These are phyloP conservation scores for Asclepias syriaca DNA, from an alignment of 257 asterid species.

Conservation along the genomic window DNA sequence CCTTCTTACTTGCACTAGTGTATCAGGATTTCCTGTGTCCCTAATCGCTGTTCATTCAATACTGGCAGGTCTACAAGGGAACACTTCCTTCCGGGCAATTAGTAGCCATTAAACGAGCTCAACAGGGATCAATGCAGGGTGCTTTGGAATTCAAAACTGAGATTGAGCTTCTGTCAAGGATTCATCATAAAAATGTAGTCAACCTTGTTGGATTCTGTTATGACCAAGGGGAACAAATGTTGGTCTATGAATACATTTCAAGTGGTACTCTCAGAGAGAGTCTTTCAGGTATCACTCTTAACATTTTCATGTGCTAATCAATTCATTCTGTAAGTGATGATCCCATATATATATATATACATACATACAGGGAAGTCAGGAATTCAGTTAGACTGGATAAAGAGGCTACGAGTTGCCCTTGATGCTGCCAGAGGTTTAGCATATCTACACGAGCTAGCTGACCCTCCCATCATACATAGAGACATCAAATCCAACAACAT, in stretches of 20 bases:
- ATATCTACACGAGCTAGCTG: conserved; percentile 80
- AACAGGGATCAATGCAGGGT: conserved; percentile 92
- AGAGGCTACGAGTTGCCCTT: conserved; percentile 57
- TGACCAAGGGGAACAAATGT: conserved; percentile 92
- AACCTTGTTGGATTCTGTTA: conserved; percentile 91
- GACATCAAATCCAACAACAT: conserved; percentile 84
- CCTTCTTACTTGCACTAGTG: background rate
- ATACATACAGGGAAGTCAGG: conserved; percentile 46
- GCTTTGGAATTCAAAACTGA: conserved; percentile 81
- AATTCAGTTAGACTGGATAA: conserved; percentile 55
- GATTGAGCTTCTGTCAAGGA: conserved; percentile 85
- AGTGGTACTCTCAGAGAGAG: conserved; percentile 75
- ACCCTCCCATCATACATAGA: conserved; percentile 91
- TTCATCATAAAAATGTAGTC: conserved; percentile 86
- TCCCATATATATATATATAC: background rate
- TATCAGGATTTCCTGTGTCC: background rate
- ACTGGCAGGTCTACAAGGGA: conserved; percentile 72
- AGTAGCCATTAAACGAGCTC: conserved; percentile 88
- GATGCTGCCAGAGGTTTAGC: conserved; percentile 84
- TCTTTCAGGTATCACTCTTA: conserved; percentile 50
- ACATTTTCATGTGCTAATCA: background rate
- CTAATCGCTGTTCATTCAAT: conserved; percentile 8
- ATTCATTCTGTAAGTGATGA: background rate
- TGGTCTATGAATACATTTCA: conserved; percentile 73
- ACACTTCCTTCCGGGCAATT: conserved; percentile 44